Percentiles rank a stretch among this genome's conserved stretches.
Evolutionary conservation across 305 asterid genomes (phyloP).

Genomic region (Fraxinus greggii): DNA sequence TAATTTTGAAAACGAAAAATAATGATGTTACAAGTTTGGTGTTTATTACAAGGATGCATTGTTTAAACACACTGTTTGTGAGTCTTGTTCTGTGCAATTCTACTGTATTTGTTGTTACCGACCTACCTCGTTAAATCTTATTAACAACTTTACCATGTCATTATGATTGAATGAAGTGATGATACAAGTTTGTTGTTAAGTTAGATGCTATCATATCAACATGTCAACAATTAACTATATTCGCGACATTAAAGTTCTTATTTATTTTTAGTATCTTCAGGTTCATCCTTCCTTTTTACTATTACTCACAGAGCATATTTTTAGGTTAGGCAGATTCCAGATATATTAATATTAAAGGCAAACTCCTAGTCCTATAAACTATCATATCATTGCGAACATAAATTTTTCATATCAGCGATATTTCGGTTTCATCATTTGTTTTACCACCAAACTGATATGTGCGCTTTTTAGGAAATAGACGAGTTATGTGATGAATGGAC

Average conservation of each 20-base stretch:
- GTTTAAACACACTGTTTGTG: not conserved
- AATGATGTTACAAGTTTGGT: not conserved
- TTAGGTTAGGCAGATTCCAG: not conserved
- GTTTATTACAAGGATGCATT: not conserved
- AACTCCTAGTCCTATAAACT: not conserved
- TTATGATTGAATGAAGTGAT: not conserved
- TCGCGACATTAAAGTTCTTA: not conserved
- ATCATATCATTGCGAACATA: slow-evolving; percentile 2
- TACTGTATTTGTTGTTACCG: not conserved
- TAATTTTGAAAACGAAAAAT: not conserved
- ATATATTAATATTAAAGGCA: not conserved
- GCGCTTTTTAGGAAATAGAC: slow-evolving; percentile 77
- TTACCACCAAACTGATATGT: slow-evolving; percentile 23
- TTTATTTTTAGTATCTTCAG: not conserved
- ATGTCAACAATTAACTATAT: not conserved
- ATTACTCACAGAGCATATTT: not conserved
- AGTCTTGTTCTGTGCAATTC: not conserved
- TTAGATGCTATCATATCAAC: not conserved
- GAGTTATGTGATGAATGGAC: slow-evolving; percentile 96
- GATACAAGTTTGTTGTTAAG: not conserved
- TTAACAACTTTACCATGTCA: not conserved
- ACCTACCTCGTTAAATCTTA: not conserved
- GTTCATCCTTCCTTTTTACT: not conserved
- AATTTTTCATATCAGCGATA: not conserved
- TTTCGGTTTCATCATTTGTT: slow-evolving; percentile 8